These are phyloP conservation scores for Candida tunisiensis DNA, from an alignment of 1,139 yeast genomes.

Conservation along the genomic window DNA sequence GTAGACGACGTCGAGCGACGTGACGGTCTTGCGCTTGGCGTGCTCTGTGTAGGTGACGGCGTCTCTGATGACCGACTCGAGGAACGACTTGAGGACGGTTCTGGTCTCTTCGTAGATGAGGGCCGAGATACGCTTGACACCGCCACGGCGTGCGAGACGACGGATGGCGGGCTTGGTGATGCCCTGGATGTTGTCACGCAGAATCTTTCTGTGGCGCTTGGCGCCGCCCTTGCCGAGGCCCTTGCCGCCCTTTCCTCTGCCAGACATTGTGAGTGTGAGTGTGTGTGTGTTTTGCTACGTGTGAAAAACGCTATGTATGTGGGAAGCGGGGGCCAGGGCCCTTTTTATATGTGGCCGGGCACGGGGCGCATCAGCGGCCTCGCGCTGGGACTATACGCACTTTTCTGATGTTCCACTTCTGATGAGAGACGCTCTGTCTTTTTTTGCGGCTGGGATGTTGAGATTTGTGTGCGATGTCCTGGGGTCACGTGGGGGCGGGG, in stretches of 20 bases:
- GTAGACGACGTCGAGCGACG: conserved; percentile 95
- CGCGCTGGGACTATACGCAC: too few species aligned
- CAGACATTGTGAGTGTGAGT: conserved; percentile 72
- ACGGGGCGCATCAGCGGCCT: too few species aligned
- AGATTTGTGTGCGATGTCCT: too few species aligned
- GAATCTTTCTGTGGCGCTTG: conserved; percentile 99
- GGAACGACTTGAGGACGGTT: conserved; percentile 88
- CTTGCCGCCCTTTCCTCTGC: conserved; percentile 79
- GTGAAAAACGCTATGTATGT: too few species aligned
- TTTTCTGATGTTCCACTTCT: too few species aligned
- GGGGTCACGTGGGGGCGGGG: too few species aligned
- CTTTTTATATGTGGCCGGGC: too few species aligned
- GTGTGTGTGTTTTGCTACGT: too few species aligned
- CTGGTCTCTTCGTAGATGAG: conserved; percentile 98
- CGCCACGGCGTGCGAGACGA: conserved; percentile 99
- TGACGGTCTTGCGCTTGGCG: conserved; percentile 99
- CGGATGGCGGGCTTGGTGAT: conserved; percentile 99
- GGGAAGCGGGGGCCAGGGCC: too few species aligned
- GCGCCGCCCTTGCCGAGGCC: conserved; percentile 47
- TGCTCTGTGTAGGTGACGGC: conserved; percentile 99
- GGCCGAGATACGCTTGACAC: conserved; percentile 99
- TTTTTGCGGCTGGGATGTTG: too few species aligned
- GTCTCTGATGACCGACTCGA: conserved; percentile 95
- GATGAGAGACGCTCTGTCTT: too few species aligned
- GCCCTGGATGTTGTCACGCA: conserved; percentile 99